These are phyloP conservation scores for Zopfia rhizophila DNA, from an alignment of 2,329 filamentous ascomycete species.

Conservation along the genomic window DNA sequence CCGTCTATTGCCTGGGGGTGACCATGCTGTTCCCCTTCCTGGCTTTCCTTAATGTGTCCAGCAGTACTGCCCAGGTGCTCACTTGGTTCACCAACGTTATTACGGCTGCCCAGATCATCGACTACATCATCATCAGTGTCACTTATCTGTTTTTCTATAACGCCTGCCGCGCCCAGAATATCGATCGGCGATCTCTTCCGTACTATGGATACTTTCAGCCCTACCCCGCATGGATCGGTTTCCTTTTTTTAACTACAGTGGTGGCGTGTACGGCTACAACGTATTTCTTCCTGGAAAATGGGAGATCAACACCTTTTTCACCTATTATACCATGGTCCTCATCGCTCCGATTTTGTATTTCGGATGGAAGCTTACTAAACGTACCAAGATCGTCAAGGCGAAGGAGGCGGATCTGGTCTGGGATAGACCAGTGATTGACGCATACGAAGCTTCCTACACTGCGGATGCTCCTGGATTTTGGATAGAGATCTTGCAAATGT, in stretches of 20 bases:
- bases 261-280: slow-evolving; percentile 32
- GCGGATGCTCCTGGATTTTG: slow-evolving; percentile 16
- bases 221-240: slow-evolving; percentile 25
- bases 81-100: slow-evolving; percentile 77
- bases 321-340: slow-evolving; percentile 59
- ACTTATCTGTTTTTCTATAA: slow-evolving; percentile 68
- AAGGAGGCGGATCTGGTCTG: slow-evolving; percentile 55
- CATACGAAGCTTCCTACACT: slow-evolving; percentile 41
- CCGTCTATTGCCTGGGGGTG: slow-evolving; percentile 74
- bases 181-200: slow-evolving; percentile 58
- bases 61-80: slow-evolving; percentile 72
- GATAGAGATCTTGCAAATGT: slow-evolving; percentile 11
- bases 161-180: slow-evolving; percentile 56
- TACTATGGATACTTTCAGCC: slow-evolving; percentile 49
- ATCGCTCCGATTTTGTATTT: slow-evolving; percentile 59
- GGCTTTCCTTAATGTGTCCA: slow-evolving; percentile 77
- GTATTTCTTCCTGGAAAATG: slow-evolving; percentile 58
- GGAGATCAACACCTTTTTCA: slow-evolving; percentile 60
- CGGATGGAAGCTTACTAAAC: slow-evolving; percentile 69
- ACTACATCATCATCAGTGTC: slow-evolving; percentile 59
- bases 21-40: slow-evolving; percentile 74
- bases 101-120: slow-evolving; percentile 71
- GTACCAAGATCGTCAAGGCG: slow-evolving; percentile 63
- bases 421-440: slow-evolving; percentile 33
- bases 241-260: slow-evolving; percentile 27